These are phyloP conservation scores for Cucumis sativus DNA, from an alignment of 306 rosid species.

Conservation along the genomic window Cucumber_9930_V3 NC_026657.2:29452001-29452500, in stretches of 20 bases:
- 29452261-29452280: background rate
- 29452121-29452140: background rate
- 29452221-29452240: background rate
- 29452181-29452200: background rate
- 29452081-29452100: background rate
- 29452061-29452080: background rate
- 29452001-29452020: background rate
- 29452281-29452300: background rate
- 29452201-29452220: background rate
- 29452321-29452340: background rate
- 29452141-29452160: background rate
- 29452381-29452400: conserved; percentile 58
- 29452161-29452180: background rate
- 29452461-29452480: conserved; percentile 37
- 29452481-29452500: conserved; percentile 21
- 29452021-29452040: background rate
- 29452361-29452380: conserved; percentile 18
- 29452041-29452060: background rate
- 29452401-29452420: conserved; percentile 80
- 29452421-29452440: conserved; percentile 70
- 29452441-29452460: conserved; percentile 50
- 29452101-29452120: background rate
- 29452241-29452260: background rate
- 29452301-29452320: background rate
- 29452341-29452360: background rate